phyloP scores from a whole-genome alignment of 306 rosid species.

The Macrotyloma uniflorum region DNA sequence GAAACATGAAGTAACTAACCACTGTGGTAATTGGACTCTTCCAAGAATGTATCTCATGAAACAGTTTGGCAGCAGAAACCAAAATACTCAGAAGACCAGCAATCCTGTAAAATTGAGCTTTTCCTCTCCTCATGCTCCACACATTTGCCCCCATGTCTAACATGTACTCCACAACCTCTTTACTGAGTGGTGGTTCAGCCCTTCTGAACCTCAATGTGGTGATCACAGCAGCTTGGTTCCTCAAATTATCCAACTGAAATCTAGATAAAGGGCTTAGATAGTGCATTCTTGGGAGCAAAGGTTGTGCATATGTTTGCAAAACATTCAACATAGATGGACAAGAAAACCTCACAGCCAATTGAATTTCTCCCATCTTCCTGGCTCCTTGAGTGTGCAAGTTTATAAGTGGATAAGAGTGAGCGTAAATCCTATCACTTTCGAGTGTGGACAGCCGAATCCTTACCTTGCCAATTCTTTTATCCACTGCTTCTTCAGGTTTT shows the following conservation, averaged over 20 bases:
- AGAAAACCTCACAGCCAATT: slow-evolving; percentile 59
- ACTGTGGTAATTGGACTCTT: slow-evolving; percentile 17
- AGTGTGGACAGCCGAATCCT: slow-evolving; percentile 56
- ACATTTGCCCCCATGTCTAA: slow-evolving; percentile 46
- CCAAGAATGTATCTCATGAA: slow-evolving; percentile 42
- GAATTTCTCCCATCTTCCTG: slow-evolving; percentile 48
- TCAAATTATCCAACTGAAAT: slow-evolving; percentile 46
- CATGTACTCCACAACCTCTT: slow-evolving; percentile 52
- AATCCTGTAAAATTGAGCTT: slow-evolving; percentile 45
- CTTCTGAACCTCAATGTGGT: slow-evolving; percentile 31
- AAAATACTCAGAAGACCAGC: slow-evolving; percentile 27
- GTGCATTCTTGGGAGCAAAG: slow-evolving; percentile 53
- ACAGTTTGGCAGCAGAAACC: slow-evolving; percentile 2
- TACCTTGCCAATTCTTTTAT: slow-evolving; percentile 52
- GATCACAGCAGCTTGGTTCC: slow-evolving; percentile 46
- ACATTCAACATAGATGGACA: slow-evolving; percentile 48
- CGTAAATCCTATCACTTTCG: slow-evolving; percentile 46
- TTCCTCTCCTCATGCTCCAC: slow-evolving; percentile 59
- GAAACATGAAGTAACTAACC: not conserved
- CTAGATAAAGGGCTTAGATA: slow-evolving; percentile 45
- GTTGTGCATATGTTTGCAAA: slow-evolving; percentile 46
- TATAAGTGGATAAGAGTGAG: slow-evolving; percentile 51
- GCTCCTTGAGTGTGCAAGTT: slow-evolving; percentile 35
- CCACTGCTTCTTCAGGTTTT: slow-evolving; percentile 17
- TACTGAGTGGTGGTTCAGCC: slow-evolving; percentile 46